These are phyloP conservation scores for Graphilbum sp. DNA, from an alignment of 2,329 filamentous ascomycete species.

Conservation along the genomic window DNA sequence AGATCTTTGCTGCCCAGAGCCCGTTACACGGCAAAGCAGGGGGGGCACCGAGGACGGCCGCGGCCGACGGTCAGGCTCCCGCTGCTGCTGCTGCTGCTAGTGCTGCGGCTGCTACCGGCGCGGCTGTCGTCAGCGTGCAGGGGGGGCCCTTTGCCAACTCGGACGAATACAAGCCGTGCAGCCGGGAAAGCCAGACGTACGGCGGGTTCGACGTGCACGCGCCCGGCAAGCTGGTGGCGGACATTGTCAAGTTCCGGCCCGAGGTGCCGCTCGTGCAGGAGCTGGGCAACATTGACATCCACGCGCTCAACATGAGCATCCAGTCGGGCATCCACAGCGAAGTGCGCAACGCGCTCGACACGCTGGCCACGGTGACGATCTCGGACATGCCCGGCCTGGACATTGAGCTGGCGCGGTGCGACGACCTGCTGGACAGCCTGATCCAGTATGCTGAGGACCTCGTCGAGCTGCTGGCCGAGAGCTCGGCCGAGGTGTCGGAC, in stretches of 20 bases:
- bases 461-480: slow-evolving; percentile 66
- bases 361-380: slow-evolving; percentile 54
- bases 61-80: slow-evolving; percentile 15
- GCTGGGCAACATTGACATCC: slow-evolving; percentile 76
- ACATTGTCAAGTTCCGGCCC: slow-evolving; percentile 53
- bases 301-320: slow-evolving; percentile 74
- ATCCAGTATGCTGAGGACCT: slow-evolving; percentile 87
- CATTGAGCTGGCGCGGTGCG: slow-evolving; percentile 54
- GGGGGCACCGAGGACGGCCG: slow-evolving; percentile 11
- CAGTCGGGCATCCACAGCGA: slow-evolving; percentile 83
- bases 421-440: slow-evolving; percentile 76
- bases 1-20: slow-evolving; percentile 28
- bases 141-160: slow-evolving; percentile 25
- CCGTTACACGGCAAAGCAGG: slow-evolving; percentile 26
- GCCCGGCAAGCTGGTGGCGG: slow-evolving; percentile 45
- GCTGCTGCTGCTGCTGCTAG: slow-evolving; percentile 6
- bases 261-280: slow-evolving; percentile 61
- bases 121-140: slow-evolving; percentile 11
- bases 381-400: slow-evolving; percentile 46
- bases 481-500: slow-evolving; percentile 73
- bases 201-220: slow-evolving; percentile 59
- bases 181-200: slow-evolving; percentile 38
- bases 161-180: slow-evolving; percentile 38
- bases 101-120: no score
- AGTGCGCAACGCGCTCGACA: slow-evolving; percentile 78